These are phyloP conservation scores for Limnomonas spitsbergensis DNA, from an alignment of 139 green algal genomes.

Conservation along the genomic window DNA sequence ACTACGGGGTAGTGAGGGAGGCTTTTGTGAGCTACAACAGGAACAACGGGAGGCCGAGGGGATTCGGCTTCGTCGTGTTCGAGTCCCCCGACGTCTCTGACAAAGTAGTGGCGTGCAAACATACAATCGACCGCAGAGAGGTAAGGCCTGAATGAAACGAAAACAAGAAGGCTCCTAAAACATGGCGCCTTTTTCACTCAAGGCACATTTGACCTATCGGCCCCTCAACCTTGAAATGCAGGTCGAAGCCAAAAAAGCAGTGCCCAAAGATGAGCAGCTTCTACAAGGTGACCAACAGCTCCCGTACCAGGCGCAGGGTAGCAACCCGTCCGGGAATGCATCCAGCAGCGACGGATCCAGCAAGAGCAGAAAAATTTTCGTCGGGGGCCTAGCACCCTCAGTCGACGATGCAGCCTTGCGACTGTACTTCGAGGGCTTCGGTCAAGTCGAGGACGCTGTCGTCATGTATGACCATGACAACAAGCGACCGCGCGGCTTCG, in stretches of 20 bases:
- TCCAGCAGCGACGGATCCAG: neutral
- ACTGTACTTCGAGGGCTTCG: slow-evolving; percentile 75
- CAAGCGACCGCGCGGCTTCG: slow-evolving; percentile 88
- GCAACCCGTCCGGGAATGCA: neutral
- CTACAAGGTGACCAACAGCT: slow-evolving; percentile 18
- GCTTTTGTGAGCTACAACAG: slow-evolving; percentile 88
- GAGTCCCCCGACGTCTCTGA: slow-evolving; percentile 81
- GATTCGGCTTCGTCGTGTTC: slow-evolving; percentile 94
- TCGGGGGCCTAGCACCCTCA: slow-evolving; percentile 83
- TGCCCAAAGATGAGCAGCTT: slow-evolving; percentile 83
- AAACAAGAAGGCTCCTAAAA: too few species aligned
- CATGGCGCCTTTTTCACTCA: too few species aligned
- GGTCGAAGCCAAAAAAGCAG: slow-evolving; percentile 93
- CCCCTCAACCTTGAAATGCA: too few species aligned
- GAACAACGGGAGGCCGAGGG: slow-evolving; percentile 77
- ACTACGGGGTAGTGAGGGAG: slow-evolving; percentile 81
- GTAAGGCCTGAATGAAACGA: slow-evolving; percentile 32
- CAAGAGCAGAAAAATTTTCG: slow-evolving; percentile 85
- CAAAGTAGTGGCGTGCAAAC: slow-evolving; percentile 78
- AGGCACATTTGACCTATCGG: too few species aligned
- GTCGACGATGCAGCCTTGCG: slow-evolving; percentile 82
- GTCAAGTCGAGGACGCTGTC: slow-evolving; percentile 78
- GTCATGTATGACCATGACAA: slow-evolving; percentile 97
- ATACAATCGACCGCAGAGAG: slow-evolving; percentile 92
- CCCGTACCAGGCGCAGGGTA: neutral